Base-by-base conservation (phyloP, 179 eudicot species). In the Beta corolliflora region DNA sequence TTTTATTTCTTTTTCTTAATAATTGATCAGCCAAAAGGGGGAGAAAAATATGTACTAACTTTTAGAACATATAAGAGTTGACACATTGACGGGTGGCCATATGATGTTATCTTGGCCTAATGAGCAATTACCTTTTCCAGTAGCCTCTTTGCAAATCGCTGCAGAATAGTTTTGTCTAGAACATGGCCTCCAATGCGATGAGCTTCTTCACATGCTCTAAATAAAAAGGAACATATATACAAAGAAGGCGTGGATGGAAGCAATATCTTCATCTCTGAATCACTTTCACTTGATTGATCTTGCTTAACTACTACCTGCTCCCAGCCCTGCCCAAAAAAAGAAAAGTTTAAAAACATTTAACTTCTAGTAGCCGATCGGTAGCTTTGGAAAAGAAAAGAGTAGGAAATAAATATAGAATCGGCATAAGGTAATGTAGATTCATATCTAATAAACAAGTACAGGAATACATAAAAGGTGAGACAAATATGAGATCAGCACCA, bases 101-200 rank as follows among this genome's bases (percentile, higher is more conserved):
- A 21, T 70, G 45, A 23, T 6, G 5, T 53, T 10, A 71, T 71
- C 18, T 52, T 7, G 3, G 61, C 12, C 76, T 21, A 11, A 75
- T 29, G 71, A 29, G 31, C 65, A 58, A 82, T 50, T 83, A 96
- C 99, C 95, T 94, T 91, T 77, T 95, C 97, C 81, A 91, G 82
- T 45, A 95, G 86, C 73, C 84, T 90, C 80, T 82, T 77, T 16
- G 99, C 93, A 84, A 94, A 88, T 78, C 83, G 90, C 89, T 91
- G 93, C 83, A 94, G 82, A 88, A 94, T 91, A 79, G 85, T 83
- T 85, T 87, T 94, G 84, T 94, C 97, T 77, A 96, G 94, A 65
- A 96, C 98, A 84, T 94, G 98, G 53, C 99, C 99, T 77, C 99
- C 99, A 82, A 90, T 91, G 76, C 94, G 89, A 83, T 96, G 93